Evolutionary conservation across 345 rosid species (phyloP).

Genomic region (Isatis tinctoria): DNA sequence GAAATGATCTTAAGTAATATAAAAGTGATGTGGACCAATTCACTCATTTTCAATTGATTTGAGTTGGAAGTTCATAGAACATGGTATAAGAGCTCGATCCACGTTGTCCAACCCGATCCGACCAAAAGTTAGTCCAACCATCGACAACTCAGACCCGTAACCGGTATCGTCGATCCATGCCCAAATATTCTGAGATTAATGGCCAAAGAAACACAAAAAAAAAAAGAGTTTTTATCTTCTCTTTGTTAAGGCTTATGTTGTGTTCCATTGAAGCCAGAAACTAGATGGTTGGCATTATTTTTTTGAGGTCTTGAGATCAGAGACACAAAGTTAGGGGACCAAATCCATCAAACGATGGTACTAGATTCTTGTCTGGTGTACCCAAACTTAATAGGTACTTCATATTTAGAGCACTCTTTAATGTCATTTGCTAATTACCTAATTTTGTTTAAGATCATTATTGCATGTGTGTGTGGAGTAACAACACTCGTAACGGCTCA

Average conservation of each 20-base stretch:
- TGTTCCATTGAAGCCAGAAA: conserved; percentile 16
- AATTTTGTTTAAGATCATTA: not conserved
- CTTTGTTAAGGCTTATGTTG: not conserved
- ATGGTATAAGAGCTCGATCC: too few relatives aligned
- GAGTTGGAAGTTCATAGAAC: too few relatives aligned
- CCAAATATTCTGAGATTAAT: too few relatives aligned
- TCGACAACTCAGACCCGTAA: too few relatives aligned
- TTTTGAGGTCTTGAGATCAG: not conserved
- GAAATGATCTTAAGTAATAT: too few relatives aligned
- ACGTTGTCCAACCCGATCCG: too few relatives aligned
- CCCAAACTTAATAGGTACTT: conserved; percentile 1
- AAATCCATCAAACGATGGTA: not conserved
- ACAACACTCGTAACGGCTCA: not conserved
- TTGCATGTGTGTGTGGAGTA: not conserved
- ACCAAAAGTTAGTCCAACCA: too few relatives aligned
- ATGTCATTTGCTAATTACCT: conserved; percentile 6
- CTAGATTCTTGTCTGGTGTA: conserved; percentile 15
- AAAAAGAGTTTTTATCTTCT: not conserved
- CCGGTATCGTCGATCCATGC: too few relatives aligned
- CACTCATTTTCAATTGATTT: too few relatives aligned
- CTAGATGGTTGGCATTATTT: not conserved
- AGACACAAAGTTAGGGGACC: not conserved
- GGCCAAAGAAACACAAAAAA: too few relatives aligned
- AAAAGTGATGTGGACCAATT: too few relatives aligned
- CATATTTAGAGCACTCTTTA: not conserved